These are phyloP conservation scores for Arxiozyma telluris DNA, from an alignment of 1,139 yeast genomes.

Conservation along the genomic window DNA sequence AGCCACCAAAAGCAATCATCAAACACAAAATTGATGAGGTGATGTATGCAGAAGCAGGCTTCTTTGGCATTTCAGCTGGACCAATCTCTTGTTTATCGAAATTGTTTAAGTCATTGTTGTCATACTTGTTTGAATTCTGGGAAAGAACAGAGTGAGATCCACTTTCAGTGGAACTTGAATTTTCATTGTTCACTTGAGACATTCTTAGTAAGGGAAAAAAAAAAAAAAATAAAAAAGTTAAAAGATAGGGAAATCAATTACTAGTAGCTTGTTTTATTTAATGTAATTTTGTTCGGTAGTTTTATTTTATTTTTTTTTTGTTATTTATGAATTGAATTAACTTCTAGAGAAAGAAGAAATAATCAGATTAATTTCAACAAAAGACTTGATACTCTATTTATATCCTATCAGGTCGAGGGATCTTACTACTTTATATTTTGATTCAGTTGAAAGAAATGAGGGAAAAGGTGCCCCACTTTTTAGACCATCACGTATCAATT, in stretches of 20 bases:
- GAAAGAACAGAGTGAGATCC: slow-evolving; percentile 5
- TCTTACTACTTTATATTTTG: neutral
- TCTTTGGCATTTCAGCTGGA: slow-evolving; percentile 7
- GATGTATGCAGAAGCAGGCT: slow-evolving; percentile 9
- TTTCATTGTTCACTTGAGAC: slow-evolving; percentile 2
- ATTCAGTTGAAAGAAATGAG: neutral
- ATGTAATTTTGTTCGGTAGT: neutral
- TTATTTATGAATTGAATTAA: too few relatives aligned
- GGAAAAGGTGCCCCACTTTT: neutral
- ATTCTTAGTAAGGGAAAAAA: neutral
- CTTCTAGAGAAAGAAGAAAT: neutral
- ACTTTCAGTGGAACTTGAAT: slow-evolving; percentile 2
- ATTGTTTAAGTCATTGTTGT: slow-evolving; percentile 2
- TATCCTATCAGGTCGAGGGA: neutral
- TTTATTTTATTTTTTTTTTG: too few relatives aligned
- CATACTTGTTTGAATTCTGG: slow-evolving; percentile 3
- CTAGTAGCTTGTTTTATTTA: neutral
- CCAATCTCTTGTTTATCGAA: neutral
- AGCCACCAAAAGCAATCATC: slow-evolving; percentile 56
- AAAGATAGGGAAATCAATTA: neutral
- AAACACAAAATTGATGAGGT: slow-evolving; percentile 24
- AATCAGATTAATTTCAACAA: neutral
- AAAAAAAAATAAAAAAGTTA: neutral
- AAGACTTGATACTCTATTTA: neutral
- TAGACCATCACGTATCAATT: too few relatives aligned